Evolutionary conservation across 176 grass and related monocot species (phyloP), one percentile per base, ranked within the genome.

Genomic region (Zea luxurians): DNA sequence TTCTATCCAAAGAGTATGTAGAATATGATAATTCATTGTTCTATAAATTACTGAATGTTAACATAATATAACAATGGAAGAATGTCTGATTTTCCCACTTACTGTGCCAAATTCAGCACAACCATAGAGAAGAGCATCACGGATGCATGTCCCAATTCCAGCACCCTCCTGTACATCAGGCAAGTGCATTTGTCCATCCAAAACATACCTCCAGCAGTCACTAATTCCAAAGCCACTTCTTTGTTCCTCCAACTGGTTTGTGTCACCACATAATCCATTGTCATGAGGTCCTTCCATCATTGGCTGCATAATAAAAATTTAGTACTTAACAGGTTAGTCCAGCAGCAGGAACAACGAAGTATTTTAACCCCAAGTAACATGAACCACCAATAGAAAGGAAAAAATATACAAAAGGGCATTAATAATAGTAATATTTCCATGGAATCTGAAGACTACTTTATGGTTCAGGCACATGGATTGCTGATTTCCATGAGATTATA

Each of bases 111-210:
- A 52, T 74, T 82, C 55, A 90, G 83, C 35, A 20, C 35, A 46
- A 58, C 75, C 80, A 2, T 78, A 55, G 18, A 85, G 73, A 58
- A 97, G 82, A 60, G 85, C 82, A 58, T 88, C 79, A 71, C 15
- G 72, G 68, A 97, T 85, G 78, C 85, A 89, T 72, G 83, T 89
- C 61, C 80, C 83, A 77, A 93, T 81, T 27, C 89, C 94, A 86
- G n/a, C 46, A 86, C 81, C 85, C 73, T 87, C 86, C 74, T 73
- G 71, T 74, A 81, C 15, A 35, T 84, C 63, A 45, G 89, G 82
- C 47, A 84, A 85, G 69, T 88, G 80, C 78, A 86, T 77, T 78
- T 89, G 57, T 67, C 75, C 45, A 12, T 93, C 80, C 78, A 91
- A 80, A 64, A 86, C 62, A 74, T 83, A 81, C 81, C 64, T 82